Conservation (phyloP, 768 basidiomycete species). For the Cubamyces lactineus region DNA sequence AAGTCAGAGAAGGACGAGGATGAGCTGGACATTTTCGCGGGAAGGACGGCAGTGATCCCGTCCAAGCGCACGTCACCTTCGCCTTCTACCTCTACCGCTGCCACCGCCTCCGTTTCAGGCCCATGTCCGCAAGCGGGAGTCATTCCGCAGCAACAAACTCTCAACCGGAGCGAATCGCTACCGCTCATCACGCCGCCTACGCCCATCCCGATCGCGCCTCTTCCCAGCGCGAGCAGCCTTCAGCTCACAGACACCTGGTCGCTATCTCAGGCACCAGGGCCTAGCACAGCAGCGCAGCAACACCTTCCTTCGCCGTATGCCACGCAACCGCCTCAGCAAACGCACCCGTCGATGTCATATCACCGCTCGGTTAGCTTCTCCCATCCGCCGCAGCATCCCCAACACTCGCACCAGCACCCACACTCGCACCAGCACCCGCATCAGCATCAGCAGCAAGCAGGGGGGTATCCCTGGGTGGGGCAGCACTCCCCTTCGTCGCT, state of each 20-base stretch:
- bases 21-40: conserved; percentile 71
- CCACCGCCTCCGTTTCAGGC: neutral
- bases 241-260: conserved; percentile 14
- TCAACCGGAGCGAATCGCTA: conserved; percentile 3
- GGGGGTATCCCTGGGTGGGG: conserved; percentile 8
- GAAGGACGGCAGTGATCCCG: conserved; percentile 64
- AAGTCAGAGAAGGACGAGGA: conserved; percentile 60
- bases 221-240: conserved; percentile 1
- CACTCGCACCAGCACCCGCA: conserved; percentile 25
- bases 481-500: conserved; percentile 15
- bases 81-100: neutral
- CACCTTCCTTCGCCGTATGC: neutral
- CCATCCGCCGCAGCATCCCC: conserved; percentile 16
- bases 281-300: neutral
- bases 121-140: neutral
- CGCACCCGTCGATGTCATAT: conserved; percentile 12
- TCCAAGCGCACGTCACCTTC: conserved; percentile 40
- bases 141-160: neutral
- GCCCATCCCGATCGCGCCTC: conserved; percentile 12
- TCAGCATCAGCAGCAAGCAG: neutral
- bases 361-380: conserved; percentile 21
- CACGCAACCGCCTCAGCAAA: conserved; percentile 1
- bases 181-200: conserved; percentile 20
- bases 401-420: conserved; percentile 23
- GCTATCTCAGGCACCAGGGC: neutral